phyloP scores from a whole-genome alignment of 345 rosid species.

The Draba incana region DNA sequence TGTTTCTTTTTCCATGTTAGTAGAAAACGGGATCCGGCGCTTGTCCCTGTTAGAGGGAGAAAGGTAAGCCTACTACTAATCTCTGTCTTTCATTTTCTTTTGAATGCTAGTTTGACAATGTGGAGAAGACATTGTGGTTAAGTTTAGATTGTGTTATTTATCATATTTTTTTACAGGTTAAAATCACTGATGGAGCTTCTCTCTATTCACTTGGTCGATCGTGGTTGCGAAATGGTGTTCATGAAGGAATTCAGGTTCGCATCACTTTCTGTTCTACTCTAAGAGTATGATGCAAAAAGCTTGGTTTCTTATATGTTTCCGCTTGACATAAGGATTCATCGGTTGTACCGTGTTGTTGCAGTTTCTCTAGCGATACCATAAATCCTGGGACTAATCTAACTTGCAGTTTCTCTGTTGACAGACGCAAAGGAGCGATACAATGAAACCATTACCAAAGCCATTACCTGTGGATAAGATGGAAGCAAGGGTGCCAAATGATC shows the following conservation, averaged over 20 bases:
- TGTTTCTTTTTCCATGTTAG: slow-evolving; percentile 44
- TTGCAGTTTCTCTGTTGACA: slow-evolving; percentile 44
- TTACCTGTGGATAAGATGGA: slow-evolving; percentile 54
- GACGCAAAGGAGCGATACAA: slow-evolving; percentile 55
- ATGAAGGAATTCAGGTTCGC: slow-evolving; percentile 72
- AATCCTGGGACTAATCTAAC: slow-evolving; percentile 26
- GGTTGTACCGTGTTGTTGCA: slow-evolving; percentile 24
- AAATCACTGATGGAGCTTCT: slow-evolving; percentile 71
- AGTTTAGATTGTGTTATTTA: slow-evolving; percentile 21
- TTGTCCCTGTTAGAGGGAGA: slow-evolving; percentile 60
- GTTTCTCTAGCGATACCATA: not conserved
- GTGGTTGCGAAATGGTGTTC: slow-evolving; percentile 85
- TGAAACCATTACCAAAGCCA: slow-evolving; percentile 77
- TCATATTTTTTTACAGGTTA: slow-evolving; percentile 56
- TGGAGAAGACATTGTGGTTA: slow-evolving; percentile 4
- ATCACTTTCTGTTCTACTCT: slow-evolving; percentile 5
- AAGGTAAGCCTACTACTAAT: slow-evolving; percentile 50
- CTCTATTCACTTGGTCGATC: slow-evolving; percentile 87
- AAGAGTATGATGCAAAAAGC: slow-evolving; percentile 24
- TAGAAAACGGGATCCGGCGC: slow-evolving; percentile 54
- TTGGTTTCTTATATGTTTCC: slow-evolving; percentile 7
- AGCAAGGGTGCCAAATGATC: slow-evolving; percentile 46
- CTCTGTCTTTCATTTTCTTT: slow-evolving; percentile 6
- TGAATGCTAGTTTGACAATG: slow-evolving; percentile 18
- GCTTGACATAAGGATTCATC: slow-evolving; percentile 2